Conservation (phyloP, 257 asterid genomes). For the Avicennia marina region DNA sequence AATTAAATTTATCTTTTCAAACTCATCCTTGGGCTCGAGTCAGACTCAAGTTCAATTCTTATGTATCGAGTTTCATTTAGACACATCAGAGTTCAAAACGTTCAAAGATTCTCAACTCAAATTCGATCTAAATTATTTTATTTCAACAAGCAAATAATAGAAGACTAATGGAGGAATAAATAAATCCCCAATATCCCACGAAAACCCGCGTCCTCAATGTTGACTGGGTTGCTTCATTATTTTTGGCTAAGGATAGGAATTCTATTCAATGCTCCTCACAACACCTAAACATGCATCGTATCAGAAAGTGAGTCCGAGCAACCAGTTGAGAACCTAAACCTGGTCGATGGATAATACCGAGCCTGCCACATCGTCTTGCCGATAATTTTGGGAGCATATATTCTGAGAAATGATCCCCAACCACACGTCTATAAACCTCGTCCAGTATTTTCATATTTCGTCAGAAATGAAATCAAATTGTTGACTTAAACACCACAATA, state of each 20-base stretch:
- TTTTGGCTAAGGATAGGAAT: background rate
- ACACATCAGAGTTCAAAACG: too few relatives aligned
- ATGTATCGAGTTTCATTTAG: too few relatives aligned
- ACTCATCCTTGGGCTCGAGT: too few relatives aligned
- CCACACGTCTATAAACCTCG: background rate
- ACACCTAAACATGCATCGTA: background rate
- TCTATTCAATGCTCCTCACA: too few relatives aligned
- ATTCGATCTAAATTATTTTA: background rate
- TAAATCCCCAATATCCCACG: background rate
- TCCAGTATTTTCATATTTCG: background rate
- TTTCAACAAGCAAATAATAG: background rate
- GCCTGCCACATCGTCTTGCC: background rate
- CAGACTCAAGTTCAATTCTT: too few relatives aligned
- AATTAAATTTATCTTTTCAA: too few relatives aligned
- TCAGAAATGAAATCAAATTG: background rate
- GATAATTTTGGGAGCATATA: conserved; percentile 20
- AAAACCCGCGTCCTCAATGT: background rate
- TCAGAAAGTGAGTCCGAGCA: background rate
- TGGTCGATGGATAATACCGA: background rate
- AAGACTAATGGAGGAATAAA: too few relatives aligned
- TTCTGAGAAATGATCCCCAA: conserved; percentile 9
- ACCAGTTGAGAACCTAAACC: background rate
- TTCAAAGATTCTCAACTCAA: background rate
- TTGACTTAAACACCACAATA: background rate
- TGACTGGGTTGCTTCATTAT: conserved; percentile 10